Conservation (phyloP, 2,329 filamentous ascomycete genomes). For the Colletotrichum cereale region DNA sequence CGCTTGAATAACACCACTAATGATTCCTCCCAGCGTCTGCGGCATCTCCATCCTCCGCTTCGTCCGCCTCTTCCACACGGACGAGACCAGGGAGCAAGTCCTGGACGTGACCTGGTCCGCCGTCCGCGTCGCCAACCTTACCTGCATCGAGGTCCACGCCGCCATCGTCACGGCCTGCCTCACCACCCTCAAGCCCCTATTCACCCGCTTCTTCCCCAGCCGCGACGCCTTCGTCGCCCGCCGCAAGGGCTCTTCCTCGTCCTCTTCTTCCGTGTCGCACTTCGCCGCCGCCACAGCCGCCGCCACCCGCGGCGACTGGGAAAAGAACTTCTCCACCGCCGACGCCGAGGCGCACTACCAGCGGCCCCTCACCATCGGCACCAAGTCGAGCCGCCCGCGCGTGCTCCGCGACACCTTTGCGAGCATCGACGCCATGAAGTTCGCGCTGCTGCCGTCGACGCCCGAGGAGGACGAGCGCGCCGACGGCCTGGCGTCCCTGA, state of each 20-base stretch:
- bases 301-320: slow-evolving; percentile 26
- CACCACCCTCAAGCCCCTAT: slow-evolving; percentile 54
- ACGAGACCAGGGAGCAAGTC: slow-evolving; percentile 24
- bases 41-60: slow-evolving; percentile 51
- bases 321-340: slow-evolving; percentile 34
- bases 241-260: neutral
- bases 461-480: slow-evolving; percentile 25
- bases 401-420: slow-evolving; percentile 27
- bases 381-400: slow-evolving; percentile 25
- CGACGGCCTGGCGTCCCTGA: slow-evolving; percentile 10
- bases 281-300: neutral
- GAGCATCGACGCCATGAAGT: slow-evolving; percentile 12
- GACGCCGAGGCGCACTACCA: slow-evolving; percentile 22
- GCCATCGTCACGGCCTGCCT: slow-evolving; percentile 53
- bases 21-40: slow-evolving; percentile 49
- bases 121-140: slow-evolving; percentile 50
- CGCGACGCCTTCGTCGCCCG: slow-evolving; percentile 12
- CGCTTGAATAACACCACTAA: slow-evolving; percentile 19
- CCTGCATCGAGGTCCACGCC: slow-evolving; percentile 52
- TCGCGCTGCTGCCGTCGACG: neutral
- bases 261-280: neutral
- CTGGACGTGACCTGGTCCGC: slow-evolving; percentile 47
- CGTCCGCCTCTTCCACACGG: slow-evolving; percentile 44
- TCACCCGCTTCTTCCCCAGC: slow-evolving; percentile 51
- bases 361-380: slow-evolving; percentile 43